A percentile compares a stretch with the other conserved stretches of the same genome.
phyloP scores from a whole-genome alignment of 176 grass and related monocot species.

The Alopecurus myosuroides region DNA sequence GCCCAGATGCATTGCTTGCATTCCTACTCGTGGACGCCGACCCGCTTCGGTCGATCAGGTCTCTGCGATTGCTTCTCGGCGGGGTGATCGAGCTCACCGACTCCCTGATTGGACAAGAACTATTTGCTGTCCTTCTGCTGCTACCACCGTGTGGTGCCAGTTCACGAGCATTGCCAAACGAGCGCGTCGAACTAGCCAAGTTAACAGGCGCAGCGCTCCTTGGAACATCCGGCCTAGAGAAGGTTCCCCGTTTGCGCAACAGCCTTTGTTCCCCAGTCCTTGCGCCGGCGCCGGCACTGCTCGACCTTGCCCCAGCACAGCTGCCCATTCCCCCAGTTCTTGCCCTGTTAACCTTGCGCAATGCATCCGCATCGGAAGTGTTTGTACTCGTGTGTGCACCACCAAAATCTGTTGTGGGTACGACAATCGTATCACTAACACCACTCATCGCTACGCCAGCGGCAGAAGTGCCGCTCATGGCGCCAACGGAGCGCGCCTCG shows the following conservation, averaged over 20 bases:
- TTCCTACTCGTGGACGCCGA: constrained; percentile 9
- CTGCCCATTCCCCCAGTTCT: neutral
- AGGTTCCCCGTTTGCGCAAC: constrained; percentile 41
- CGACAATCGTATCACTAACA: neutral
- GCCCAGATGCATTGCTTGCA: constrained; percentile 24
- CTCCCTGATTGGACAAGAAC: constrained; percentile 26
- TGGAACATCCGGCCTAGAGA: constrained; percentile 7
- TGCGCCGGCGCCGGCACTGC: neutral
- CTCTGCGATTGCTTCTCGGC: constrained; percentile 7
- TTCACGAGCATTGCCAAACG: neutral
- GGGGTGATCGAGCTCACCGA: neutral
- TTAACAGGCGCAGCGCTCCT: neutral
- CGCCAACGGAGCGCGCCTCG: neutral
- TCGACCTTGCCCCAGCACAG: constrained; percentile 11
- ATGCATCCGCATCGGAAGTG: neutral
- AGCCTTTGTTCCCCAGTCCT: constrained; percentile 25
- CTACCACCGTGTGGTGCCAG: neutral
- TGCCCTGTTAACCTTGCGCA: neutral
- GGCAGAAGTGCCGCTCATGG: neutral
- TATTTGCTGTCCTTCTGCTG: neutral
- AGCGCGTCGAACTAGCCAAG: neutral
- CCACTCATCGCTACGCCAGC: neutral
- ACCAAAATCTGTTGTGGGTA: constrained; percentile 20
- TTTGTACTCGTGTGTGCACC: constrained; percentile 11
- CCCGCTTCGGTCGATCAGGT: constrained; percentile 25